These are phyloP conservation scores for Boletellus ananas DNA, from an alignment of 768 basidiomycete genomes.

Conservation along the genomic window DNA sequence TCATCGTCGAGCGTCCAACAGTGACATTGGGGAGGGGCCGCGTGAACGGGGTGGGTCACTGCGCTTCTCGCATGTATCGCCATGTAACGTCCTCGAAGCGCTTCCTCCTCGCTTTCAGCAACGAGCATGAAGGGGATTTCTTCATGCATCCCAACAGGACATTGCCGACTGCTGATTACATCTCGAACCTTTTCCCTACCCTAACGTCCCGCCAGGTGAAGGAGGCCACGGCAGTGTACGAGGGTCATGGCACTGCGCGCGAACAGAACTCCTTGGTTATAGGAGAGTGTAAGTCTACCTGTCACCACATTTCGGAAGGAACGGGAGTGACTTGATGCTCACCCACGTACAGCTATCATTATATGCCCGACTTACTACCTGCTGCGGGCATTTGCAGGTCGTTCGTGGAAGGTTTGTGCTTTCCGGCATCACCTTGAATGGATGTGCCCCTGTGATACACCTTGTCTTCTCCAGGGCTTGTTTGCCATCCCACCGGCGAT, in stretches of 20 bases:
- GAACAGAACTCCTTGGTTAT: constrained; percentile 35
- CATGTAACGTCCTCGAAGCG: constrained; percentile 16
- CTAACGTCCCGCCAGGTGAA: constrained; percentile 26
- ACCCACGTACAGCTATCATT: constrained; percentile 27
- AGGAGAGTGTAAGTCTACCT: constrained; percentile 36
- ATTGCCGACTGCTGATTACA: constrained; percentile 13
- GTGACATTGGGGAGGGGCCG: constrained; percentile 34
- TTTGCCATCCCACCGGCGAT: constrained; percentile 29
- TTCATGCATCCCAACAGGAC: constrained; percentile 29
- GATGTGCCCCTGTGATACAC: constrained; percentile 3
- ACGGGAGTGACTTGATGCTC: background rate
- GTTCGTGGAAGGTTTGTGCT: constrained; percentile 31
- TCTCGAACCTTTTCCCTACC: constrained; percentile 40
- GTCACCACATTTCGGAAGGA: background rate
- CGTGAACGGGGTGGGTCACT: constrained; percentile 41
- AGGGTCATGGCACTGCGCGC: constrained; percentile 26
- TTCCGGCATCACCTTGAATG: constrained; percentile 13
- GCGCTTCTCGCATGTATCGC: background rate
- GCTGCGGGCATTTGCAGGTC: constrained; percentile 26
- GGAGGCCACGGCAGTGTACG: constrained; percentile 28
- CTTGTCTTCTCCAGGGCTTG: constrained; percentile 19
- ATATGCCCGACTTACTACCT: constrained; percentile 36
- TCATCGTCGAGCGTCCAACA: constrained; percentile 42
- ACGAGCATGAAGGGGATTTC: constrained; percentile 30
- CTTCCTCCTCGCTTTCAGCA: constrained; percentile 23